phyloP scores from a whole-genome alignment of 805 yeast genomes.

The Starmerella geochares region DNA sequence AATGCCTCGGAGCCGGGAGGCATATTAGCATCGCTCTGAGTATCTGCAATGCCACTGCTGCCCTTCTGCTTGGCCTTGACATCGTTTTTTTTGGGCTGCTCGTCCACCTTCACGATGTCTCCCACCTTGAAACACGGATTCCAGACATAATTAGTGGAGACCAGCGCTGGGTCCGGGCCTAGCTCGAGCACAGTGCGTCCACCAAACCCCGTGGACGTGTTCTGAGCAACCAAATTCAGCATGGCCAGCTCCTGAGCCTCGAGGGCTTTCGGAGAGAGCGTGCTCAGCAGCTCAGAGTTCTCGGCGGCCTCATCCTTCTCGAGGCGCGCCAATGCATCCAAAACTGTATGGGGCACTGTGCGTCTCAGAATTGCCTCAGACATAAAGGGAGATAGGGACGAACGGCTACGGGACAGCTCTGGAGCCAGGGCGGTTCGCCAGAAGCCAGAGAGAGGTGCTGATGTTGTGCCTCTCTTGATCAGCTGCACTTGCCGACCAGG shows the following conservation, averaged over 20 bases:
- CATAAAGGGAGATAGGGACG: too few relatives aligned
- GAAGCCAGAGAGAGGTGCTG: background rate
- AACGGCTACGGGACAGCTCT: too few relatives aligned
- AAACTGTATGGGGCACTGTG: background rate
- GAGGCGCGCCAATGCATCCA: slow-evolving; percentile 39
- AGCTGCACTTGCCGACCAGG: too few relatives aligned
- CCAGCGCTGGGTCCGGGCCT: slow-evolving; percentile 40
- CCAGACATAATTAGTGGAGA: slow-evolving; percentile 26
- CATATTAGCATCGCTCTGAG: too few relatives aligned
- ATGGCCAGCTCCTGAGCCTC: slow-evolving; percentile 67
- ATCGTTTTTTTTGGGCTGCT: slow-evolving; percentile 12
- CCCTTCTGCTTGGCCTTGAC: slow-evolving; percentile 14
- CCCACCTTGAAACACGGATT: slow-evolving; percentile 42
- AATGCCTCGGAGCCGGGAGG: too few relatives aligned
- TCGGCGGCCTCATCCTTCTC: slow-evolving; percentile 44
- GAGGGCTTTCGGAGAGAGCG: slow-evolving; percentile 53
- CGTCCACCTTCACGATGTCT: slow-evolving; percentile 6
- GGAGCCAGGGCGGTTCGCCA: background rate
- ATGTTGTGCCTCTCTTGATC: background rate
- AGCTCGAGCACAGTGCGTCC: slow-evolving; percentile 47
- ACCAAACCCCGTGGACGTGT: slow-evolving; percentile 56
- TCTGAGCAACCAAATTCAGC: slow-evolving; percentile 50
- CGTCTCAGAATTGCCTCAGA: background rate
- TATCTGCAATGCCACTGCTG: too few relatives aligned
- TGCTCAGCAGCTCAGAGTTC: slow-evolving; percentile 37